phyloP scores from a whole-genome alignment of 768 basidiomycete species.

The Pulveroboletus sp. region DNA sequence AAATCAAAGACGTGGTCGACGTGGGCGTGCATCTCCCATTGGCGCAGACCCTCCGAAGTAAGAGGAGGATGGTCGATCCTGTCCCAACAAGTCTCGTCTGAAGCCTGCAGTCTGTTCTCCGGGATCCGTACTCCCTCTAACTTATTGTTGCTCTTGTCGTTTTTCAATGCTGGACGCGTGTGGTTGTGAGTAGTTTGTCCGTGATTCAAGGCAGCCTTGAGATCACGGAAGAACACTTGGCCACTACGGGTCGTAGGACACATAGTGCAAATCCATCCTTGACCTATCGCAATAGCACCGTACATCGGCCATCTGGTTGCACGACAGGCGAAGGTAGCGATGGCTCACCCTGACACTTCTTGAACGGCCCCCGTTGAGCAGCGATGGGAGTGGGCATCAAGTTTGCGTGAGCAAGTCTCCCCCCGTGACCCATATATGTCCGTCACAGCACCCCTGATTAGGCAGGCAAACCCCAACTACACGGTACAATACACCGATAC shows the following conservation, averaged over 20 bases:
- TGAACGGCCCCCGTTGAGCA: slow-evolving; percentile 14
- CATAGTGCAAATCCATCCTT: slow-evolving; percentile 32
- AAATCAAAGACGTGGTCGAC: slow-evolving; percentile 48
- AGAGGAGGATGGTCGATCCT: slow-evolving; percentile 26
- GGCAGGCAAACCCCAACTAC: no score
- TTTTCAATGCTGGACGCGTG: slow-evolving; percentile 5
- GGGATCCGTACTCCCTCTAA: neutral
- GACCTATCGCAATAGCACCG: slow-evolving; percentile 21
- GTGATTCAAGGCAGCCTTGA: slow-evolving; percentile 30
- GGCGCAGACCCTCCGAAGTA: slow-evolving; percentile 26
- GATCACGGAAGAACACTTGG: slow-evolving; percentile 20
- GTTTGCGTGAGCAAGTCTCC: slow-evolving; percentile 10
- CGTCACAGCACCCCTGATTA: slow-evolving; percentile 14
- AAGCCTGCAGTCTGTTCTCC: slow-evolving; percentile 7
- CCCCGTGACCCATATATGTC: slow-evolving; percentile 14
- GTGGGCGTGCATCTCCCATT: slow-evolving; percentile 29
- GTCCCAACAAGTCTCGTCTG: slow-evolving; percentile 27
- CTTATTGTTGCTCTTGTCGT: neutral
- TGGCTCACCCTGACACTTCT: slow-evolving; percentile 22
- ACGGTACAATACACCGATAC: no score
- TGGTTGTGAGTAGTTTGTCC: slow-evolving; percentile 24
- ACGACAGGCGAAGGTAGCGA: neutral
- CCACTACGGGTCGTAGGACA: slow-evolving; percentile 24
- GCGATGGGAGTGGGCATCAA: slow-evolving; percentile 22
- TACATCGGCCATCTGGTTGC: neutral